Base-by-base conservation (phyloP, 176 grass and related monocot genomes). In the Pharus latifolius region DNA sequence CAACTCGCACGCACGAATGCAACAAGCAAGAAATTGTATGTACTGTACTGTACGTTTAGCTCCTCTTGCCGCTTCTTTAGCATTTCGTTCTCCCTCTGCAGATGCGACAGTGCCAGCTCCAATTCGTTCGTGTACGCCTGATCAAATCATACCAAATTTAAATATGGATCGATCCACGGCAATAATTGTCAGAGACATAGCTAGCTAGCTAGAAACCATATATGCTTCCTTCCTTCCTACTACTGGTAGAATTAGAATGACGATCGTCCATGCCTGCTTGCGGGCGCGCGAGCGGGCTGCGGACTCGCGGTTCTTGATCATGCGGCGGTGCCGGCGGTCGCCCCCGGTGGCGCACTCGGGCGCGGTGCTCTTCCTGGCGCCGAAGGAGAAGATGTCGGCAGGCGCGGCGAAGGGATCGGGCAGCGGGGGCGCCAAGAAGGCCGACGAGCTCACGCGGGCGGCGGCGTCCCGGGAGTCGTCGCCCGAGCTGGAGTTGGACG, bases 221-320 rank as follows among this genome's bases (percentile, higher is more conserved):
- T n/a, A n/a, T n/a, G n/a, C n/a, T n/a, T n/a, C n/a, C n/a, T n/a
- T n/a, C n/a, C n/a, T n/a, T n/a, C n/a, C n/a, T n/a, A n/a, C n/a
- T n/a, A n/a, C n/a, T n/a, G n/a, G n/a, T n/a, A n/a, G n/a, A n/a
- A n/a, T n/a, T n/a, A n/a, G n/a, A n/a, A n/a, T n/a, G n/a, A n/a
- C n/a, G n/a, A n/a, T n/a, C n/a, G 35, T 5, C 8, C 35, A 9
- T 56, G 52, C 52, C 54, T 73, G 78, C 69, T 35, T 81, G 18
- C 69, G 40, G 11, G 60, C 60, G 7, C 78, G 49, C 40, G 78
- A 81, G 43, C 78, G 50, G 6, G 69, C 78, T 47, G 78, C 69
- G 37, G 78, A 81, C 41, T 81, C 78, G 19, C 78, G 49, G 78
- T 81, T 81, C 78, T 81, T 81, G 22, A 81, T 58, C 78, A 81